phyloP scores from a whole-genome alignment of 164 flowering plant genomes.

The Cinnamomum chago region DNA sequence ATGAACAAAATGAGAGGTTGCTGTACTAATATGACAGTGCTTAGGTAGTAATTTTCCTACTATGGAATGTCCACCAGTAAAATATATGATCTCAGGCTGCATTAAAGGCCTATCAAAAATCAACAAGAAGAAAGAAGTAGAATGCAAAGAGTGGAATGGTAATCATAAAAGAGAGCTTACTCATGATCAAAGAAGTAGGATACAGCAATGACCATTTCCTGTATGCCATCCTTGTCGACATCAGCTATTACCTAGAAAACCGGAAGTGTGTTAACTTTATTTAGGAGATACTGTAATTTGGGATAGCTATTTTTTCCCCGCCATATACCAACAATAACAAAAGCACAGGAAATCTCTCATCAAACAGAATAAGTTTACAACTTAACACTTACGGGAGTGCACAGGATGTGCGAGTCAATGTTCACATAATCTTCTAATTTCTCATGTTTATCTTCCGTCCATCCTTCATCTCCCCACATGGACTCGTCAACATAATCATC shows the following conservation, averaged over 20 bases:
- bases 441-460: slow-evolving; percentile 79
- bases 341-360: background rate
- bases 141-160: background rate
- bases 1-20: background rate
- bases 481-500: slow-evolving; percentile 94
- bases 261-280: slow-evolving; percentile 1
- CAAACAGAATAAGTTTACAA: background rate
- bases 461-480: slow-evolving; percentile 98
- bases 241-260: slow-evolving; percentile 84
- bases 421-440: slow-evolving; percentile 76
- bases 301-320: background rate
- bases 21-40: background rate
- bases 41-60: background rate
- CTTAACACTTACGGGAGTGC: slow-evolving; percentile 80
- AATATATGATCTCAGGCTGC: background rate
- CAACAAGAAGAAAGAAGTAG: background rate
- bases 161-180: slow-evolving; percentile 42
- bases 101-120: background rate
- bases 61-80: too few relatives aligned
- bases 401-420: slow-evolving; percentile 79
- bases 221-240: slow-evolving; percentile 88
- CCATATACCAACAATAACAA: background rate
- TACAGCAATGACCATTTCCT: slow-evolving; percentile 94
- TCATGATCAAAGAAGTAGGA: slow-evolving; percentile 98
- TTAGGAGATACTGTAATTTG: background rate